Evolutionary conservation across 495 filamentous ascomycete species (phyloP).

Genomic region (Melanomma pulvis-pyrius): DNA sequence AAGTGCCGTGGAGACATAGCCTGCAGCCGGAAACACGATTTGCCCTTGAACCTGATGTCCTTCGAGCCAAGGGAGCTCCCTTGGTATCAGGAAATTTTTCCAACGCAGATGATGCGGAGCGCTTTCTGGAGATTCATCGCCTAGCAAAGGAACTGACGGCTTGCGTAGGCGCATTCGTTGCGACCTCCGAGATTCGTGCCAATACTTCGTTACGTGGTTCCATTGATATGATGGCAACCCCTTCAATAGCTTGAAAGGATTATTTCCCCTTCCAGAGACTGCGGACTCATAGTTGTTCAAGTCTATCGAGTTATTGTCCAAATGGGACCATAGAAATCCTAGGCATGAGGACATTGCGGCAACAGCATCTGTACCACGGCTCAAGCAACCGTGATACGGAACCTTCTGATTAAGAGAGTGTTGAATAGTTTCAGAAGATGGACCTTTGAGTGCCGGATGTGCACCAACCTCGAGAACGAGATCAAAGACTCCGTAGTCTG

Average conservation of each 20-base stretch:
- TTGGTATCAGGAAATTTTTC: neutral
- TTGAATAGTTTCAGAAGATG: conserved; percentile 32
- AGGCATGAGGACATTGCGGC: no score
- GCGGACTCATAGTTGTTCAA: no score
- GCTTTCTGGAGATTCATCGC: neutral
- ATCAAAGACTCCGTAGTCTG: neutral
- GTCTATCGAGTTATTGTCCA: no score
- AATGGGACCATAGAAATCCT: no score
- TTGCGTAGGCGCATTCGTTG: neutral
- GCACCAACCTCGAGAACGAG: conserved; percentile 45
- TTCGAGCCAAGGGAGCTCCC: conserved; percentile 1
- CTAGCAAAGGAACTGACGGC: neutral
- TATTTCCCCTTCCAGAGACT: no score
- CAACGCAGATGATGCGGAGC: neutral
- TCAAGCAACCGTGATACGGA: no score
- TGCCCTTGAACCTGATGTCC: conserved; percentile 4
- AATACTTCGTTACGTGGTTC: neutral
- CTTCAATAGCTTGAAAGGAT: no score
- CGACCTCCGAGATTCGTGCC: neutral
- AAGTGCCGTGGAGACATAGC: conserved; percentile 9
- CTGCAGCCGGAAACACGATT: conserved; percentile 15
- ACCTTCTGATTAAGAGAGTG: neutral
- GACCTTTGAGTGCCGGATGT: conserved; percentile 39
- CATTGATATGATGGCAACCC: conserved; percentile 13
- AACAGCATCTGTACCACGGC: no score